A percentile compares a stretch with the other conserved stretches of the same genome.
phyloP scores from a whole-genome alignment of 805 yeast species.

The Kluyveromyces nonfermentans region DNA sequence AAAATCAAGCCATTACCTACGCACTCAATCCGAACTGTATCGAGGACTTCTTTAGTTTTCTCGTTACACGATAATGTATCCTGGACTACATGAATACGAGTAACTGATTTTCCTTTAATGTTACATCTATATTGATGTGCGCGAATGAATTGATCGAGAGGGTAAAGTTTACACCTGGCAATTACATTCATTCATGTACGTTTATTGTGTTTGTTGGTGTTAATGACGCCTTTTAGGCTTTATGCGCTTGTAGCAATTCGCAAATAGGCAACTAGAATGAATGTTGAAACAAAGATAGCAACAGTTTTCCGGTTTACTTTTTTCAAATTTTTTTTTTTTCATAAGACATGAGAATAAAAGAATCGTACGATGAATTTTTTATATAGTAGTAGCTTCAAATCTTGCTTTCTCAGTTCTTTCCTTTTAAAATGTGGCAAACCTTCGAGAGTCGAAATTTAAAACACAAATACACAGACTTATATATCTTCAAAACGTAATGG shows the following conservation, averaged over 20 bases:
- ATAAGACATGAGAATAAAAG: too few species aligned
- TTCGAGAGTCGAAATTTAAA: too few species aligned
- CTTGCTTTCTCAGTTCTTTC: too few species aligned
- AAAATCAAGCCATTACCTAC: conserved; percentile 8
- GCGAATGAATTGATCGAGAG: conserved; percentile 7
- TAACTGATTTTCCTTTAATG: neutral
- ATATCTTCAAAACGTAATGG: conserved; percentile 8
- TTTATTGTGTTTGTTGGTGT: conserved; percentile 1
- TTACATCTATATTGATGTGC: neutral
- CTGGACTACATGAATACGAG: conserved; percentile 15
- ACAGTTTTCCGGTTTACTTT: too few species aligned
- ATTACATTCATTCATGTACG: conserved; percentile 20
- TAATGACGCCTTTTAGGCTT: neutral
- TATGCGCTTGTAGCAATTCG: neutral
- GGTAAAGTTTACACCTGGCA: conserved; percentile 24
- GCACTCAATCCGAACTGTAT: conserved; percentile 13
- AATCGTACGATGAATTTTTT: too few species aligned
- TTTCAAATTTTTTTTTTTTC: too few species aligned
- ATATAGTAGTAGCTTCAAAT: too few species aligned
- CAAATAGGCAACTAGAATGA: neutral
- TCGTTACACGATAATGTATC: conserved; percentile 3
- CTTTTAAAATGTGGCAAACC: too few species aligned
- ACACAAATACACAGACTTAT: too few species aligned
- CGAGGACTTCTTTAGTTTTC: conserved; percentile 14
- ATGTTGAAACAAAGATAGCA: too few species aligned